Base-by-base conservation (phyloP, 2,329 filamentous ascomycete species). In the Arthrobotrys megalospora region DNA sequence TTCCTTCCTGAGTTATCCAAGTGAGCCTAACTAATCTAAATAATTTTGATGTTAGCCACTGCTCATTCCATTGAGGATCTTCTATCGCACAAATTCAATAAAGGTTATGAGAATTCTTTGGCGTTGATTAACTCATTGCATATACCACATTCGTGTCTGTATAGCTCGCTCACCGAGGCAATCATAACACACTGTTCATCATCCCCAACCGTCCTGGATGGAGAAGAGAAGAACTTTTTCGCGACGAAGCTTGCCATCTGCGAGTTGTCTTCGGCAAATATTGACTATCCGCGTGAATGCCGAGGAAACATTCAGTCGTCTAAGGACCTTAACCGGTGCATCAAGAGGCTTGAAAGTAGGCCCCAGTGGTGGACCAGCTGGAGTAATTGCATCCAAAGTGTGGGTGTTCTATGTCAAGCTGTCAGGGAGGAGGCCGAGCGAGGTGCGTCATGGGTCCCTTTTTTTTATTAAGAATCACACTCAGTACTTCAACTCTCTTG, bases 291-390 rank as follows among this genome's bases (percentile, higher is more conserved):
- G 1, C 52, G 50, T 19, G 81, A 81, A 24, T 82, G 81, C 50
- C 67, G 70, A 36, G 50, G 67, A 16, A 73, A 67, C 10, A 55
- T 62, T 10, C 76, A 70, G 19, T 70, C 77, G 8, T 47, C 65
- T n/a, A 71, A 28, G 4, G 76, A 78, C 19, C 64, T 76, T 34
- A 45, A 69, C n/a, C 64, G 69, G 60, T 82, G 81, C 52, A 72
- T 82, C 50, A 80, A 73, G 60, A 81, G 65, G 50, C 64, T 82
- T 3, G 81, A 81, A 34, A 79, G 73, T 19, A 77, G 80, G 16
- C 79, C 81, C 1, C 81, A 82, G 34, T 82, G 81, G 80, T 82
- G 81, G 81, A 82, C 81, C 1, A 82, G 81, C 41, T 80, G 81
- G 43, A 82, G 81, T 45, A 82, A 82, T 52, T 82, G 81, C 52